phyloP scores from a whole-genome alignment of 805 yeast genomes.

The Wickerhamiella kazuoi region DNA sequence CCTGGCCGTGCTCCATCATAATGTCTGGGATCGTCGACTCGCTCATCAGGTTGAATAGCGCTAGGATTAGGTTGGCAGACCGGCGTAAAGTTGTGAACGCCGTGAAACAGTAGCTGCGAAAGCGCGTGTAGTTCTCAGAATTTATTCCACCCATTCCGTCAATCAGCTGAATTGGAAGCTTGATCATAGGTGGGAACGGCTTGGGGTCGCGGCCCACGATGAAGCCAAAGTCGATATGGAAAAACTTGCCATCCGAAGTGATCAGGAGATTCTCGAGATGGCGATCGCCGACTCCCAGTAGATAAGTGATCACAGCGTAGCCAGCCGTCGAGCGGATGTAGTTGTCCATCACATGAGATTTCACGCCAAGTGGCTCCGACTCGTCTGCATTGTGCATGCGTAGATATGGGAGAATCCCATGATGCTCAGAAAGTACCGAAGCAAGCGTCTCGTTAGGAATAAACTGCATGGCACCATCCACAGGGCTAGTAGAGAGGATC shows the following conservation, averaged over 20 bases:
- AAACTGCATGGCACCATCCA: slow-evolving; percentile 85
- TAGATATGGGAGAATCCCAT: slow-evolving; percentile 59
- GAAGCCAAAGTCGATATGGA: slow-evolving; percentile 97
- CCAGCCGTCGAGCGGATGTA: slow-evolving; percentile 95
- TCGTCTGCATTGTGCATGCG: slow-evolving; percentile 45
- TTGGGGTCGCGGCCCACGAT: slow-evolving; percentile 94
- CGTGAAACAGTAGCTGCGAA: slow-evolving; percentile 85
- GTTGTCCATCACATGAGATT: slow-evolving; percentile 67
- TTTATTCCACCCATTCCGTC: slow-evolving; percentile 95
- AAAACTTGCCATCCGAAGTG: slow-evolving; percentile 71
- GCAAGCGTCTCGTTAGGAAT: slow-evolving; percentile 87
- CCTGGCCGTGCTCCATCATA: slow-evolving; percentile 64
- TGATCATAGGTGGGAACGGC: slow-evolving; percentile 97
- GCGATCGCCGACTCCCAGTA: slow-evolving; percentile 93
- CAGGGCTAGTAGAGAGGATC: slow-evolving; percentile 76
- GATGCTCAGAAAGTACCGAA: slow-evolving; percentile 50
- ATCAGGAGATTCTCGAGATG: slow-evolving; percentile 80
- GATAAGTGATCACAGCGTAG: slow-evolving; percentile 86
- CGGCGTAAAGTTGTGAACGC: slow-evolving; percentile 81
- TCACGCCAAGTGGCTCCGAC: slow-evolving; percentile 25
- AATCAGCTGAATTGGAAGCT: slow-evolving; percentile 85
- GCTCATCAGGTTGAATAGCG: slow-evolving; percentile 83
- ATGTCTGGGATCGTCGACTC: slow-evolving; percentile 87
- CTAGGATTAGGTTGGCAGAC: slow-evolving; percentile 75
- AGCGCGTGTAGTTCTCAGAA: slow-evolving; percentile 69